Evolutionary conservation across 1,284 basidiomycete genomes (phyloP), one percentile per base, ranked within the genome.

Genomic region (Ustilago xerochloae): DNA sequence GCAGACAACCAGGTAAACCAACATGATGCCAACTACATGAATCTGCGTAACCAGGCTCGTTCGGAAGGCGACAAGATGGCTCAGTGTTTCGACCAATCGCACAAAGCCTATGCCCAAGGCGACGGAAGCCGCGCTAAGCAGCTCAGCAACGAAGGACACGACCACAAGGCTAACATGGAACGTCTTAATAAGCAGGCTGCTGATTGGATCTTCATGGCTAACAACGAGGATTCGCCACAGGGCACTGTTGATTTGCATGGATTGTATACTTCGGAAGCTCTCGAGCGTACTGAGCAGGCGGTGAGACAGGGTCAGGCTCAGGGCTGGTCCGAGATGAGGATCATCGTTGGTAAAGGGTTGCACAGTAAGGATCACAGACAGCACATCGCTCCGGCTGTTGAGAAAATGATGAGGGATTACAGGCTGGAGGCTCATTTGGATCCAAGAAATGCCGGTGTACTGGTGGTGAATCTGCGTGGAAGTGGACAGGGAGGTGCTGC

Each of bases 351-450:
- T 45, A 85, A 86, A 60, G 95, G 95, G 13, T 86, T 95, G 20
- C 96, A 99, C 85, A 95, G 93, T 26, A 86, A 88, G 49, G 89
- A 90, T 28, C 90, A 91, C 57, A 88, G 90, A 13, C 91, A 93
- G 1, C 97, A 97, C 86, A 89, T 98, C 83, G 95, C 93, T 82
- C 96, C 96, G 20, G 95, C 94, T 4, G 91, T 99, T 49, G 92
- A 92, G 83, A 90, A 92, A 50, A 86, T 97, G 59, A 93, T 95
- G 89, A 87, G 88, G 66, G 92, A 91, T 91, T 89, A 94, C 84
- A 88, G 89, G 64, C 87, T 95, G 13, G 86, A 88, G 0, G 92
- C 93, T 3, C 87, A 91, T 63, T 84, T 94, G 12, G 96, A 98
- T 85, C 90, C 91, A 0, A 84, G 89, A 24, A 98, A 98, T 78